Percentiles rank a stretch among this genome's conserved stretches.
Evolutionary conservation across 306 rosid genomes (phyloP).

Genomic region (Rosa chinensis): DNA sequence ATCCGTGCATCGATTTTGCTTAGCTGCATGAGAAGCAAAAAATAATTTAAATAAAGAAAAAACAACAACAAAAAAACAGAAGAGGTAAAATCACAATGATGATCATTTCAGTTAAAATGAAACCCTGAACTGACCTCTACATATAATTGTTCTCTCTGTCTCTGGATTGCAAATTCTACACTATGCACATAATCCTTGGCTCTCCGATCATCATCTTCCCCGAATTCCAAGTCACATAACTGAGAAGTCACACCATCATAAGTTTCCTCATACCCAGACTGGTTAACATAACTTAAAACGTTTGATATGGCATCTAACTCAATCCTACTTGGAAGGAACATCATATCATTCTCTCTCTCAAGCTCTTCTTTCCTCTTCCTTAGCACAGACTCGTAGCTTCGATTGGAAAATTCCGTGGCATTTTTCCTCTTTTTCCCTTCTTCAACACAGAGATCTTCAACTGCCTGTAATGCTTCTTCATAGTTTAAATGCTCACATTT

Average conservation of each 20-base stretch:
- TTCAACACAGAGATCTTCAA: conserved; percentile 85
- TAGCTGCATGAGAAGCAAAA: conserved; percentile 57
- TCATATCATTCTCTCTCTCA: conserved; percentile 62
- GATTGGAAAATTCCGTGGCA: conserved; percentile 57
- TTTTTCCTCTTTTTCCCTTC: conserved; percentile 78
- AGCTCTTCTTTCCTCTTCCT: conserved; percentile 83
- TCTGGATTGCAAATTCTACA: conserved; percentile 80
- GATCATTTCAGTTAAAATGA: conserved; percentile 13
- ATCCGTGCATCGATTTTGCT: conserved; percentile 82
- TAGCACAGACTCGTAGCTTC: conserved; percentile 68
- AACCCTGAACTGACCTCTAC: conserved; percentile 61
- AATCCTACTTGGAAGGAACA: conserved; percentile 42
- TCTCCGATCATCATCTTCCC: conserved; percentile 90
- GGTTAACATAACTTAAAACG: conserved; percentile 66
- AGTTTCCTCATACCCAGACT: conserved; percentile 66
- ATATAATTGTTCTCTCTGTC: conserved; percentile 75
- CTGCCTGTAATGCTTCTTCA: conserved; percentile 77
- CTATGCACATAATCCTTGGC: conserved; percentile 70
- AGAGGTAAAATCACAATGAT: conserved; percentile 6
- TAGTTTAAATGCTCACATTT: conserved; percentile 69
- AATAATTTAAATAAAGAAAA: background rate
- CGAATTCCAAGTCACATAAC: conserved; percentile 79
- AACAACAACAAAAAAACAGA: background rate
- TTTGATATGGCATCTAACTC: conserved; percentile 71
- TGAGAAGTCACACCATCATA: conserved; percentile 64